phyloP scores from a whole-genome alignment of 1,139 yeast genomes.

The Wickerhamomyces sp. region DNA sequence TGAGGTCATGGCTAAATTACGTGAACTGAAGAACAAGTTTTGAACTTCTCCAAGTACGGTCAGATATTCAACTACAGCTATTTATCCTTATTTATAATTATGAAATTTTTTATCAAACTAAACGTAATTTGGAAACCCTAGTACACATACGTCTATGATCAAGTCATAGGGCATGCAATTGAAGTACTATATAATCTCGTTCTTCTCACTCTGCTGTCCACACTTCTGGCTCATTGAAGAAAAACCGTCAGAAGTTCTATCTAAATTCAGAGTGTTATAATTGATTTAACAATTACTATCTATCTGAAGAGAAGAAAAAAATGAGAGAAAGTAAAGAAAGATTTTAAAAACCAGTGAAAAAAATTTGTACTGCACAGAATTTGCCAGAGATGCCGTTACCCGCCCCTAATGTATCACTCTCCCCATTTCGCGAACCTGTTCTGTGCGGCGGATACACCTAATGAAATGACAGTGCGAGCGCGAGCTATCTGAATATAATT shows the following conservation, averaged over 20 bases:
- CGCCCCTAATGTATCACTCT: too few species aligned
- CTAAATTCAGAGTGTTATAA: constrained; percentile 42
- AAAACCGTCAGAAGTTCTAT: constrained; percentile 50
- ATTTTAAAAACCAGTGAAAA: background rate
- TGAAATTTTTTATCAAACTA: too few species aligned
- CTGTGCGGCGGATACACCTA: background rate
- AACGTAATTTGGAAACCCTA: constrained; percentile 4
- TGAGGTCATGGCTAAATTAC: constrained; percentile 59
- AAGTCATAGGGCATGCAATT: background rate
- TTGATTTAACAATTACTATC: constrained; percentile 16
- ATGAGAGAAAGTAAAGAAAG: background rate
- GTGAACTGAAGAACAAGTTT: constrained; percentile 60
- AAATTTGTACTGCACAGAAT: background rate
- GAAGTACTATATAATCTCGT: constrained; percentile 2
- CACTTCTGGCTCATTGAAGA: constrained; percentile 44
- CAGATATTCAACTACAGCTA: background rate
- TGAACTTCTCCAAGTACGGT: background rate
- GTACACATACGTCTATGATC: background rate
- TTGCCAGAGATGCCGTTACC: background rate
- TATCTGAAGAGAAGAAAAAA: constrained; percentile 19
- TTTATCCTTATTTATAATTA: too few species aligned
- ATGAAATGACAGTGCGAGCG: background rate
- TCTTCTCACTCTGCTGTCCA: constrained; percentile 67
- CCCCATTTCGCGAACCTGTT: too few species aligned
- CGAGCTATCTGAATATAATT: too few species aligned